Conservation (phyloP, 2,329 filamentous ascomycete genomes). For the Emergomyces orientalis region DNA sequence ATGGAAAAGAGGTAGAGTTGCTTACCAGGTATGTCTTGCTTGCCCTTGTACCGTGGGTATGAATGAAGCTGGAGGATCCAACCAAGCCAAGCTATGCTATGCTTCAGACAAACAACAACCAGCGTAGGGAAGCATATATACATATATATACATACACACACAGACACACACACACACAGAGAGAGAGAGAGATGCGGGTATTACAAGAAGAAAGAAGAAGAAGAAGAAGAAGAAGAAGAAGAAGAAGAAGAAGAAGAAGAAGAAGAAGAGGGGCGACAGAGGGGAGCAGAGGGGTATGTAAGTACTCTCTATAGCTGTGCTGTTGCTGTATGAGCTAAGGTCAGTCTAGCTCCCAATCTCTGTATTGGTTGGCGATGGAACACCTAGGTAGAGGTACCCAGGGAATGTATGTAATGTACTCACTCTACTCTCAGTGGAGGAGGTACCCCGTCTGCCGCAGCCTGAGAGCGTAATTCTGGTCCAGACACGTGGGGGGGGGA, state of each 20-base stretch:
- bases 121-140: neutral
- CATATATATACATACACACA: neutral
- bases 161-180: neutral
- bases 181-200: neutral
- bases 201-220: neutral
- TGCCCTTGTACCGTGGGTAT: neutral
- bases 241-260: neutral
- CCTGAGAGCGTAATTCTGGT: no score
- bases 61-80: no score
- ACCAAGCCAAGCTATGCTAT: neutral
- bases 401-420: no score
- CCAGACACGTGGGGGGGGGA: no score
- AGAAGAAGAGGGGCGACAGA: neutral
- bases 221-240: neutral
- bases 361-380: no score
- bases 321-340: neutral
- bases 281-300: neutral
- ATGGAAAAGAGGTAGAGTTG: neutral
- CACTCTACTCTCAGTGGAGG: no score
- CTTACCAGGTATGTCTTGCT: neutral
- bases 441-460: no score
- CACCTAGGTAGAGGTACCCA: no score
- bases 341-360: no score
- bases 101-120: neutral
- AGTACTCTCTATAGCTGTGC: neutral